Base-by-base conservation (phyloP, 257 asterid species). In the Striga asiatica region DNA sequence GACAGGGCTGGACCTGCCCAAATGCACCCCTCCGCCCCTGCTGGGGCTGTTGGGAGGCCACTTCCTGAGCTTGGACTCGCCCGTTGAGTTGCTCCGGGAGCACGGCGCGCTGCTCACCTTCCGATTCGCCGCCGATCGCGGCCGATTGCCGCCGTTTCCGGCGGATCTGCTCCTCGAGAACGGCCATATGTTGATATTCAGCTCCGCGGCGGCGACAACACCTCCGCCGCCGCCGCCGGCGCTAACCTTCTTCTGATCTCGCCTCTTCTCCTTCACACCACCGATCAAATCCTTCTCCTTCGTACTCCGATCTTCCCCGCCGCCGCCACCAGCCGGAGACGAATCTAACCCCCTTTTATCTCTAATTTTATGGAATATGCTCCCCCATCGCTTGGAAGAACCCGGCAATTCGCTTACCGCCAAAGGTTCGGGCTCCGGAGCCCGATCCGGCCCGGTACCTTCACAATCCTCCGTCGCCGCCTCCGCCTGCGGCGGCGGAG, bases 141-240 rank as follows among this genome's bases (percentile, higher is more conserved):
- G 85, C 70, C 96, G 75, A 12, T 47, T 52, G 23, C 83, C 84
- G 32, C 83, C 76, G 32, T 75, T 87, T 2, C 96, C 94, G 56
- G 94, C 96, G 49, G 96, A 88, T 75, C 85, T 84, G 37, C 93
- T 84, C 77, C 96, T 69, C 1, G 79, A 73, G 58, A 84, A 88
- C 0, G 96, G 96, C 95, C 96, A 88, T 11, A 84, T 74, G 54
- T 88, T 81, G 6, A 88, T 88, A 32, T 84, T 88, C 27, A 88
- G 77, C 81, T 84, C 88, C 35, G 93, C 87, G 51, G 76, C 76
- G 27, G 51, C 66, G 19, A 53, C 61, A 46, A 64, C 77, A 18
- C 39, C 47, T 5, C 24, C 35, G 3, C 74, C 79, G 5, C 48
- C 54, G 8, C 19, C 6, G 1, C 43, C 57, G 5, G 62, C 10